Evolutionary conservation across 2,329 filamentous ascomycete genomes (phyloP).

Genomic region (Orbilia quercus): DNA sequence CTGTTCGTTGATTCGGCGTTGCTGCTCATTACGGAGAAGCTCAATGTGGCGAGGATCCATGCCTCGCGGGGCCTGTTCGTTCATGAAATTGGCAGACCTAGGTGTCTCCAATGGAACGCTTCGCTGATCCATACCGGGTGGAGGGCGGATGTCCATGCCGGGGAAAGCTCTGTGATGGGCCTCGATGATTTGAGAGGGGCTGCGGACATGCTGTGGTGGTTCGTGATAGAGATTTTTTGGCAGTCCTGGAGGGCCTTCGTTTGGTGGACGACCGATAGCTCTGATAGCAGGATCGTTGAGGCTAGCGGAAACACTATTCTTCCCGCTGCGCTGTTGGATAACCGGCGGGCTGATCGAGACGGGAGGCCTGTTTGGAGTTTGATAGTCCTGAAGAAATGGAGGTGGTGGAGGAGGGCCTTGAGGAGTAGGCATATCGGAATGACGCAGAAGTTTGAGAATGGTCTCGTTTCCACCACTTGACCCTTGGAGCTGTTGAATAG

Average conservation of each 20-base stretch:
- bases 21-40: constrained; percentile 50
- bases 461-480: constrained; percentile 40
- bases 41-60: constrained; percentile 51
- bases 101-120: constrained; percentile 34
- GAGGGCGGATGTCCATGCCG: constrained; percentile 50
- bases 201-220: constrained; percentile 47
- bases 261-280: constrained; percentile 34
- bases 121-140: constrained; percentile 50
- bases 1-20: constrained; percentile 36
- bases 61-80: constrained; percentile 37
- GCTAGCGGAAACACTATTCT: constrained; percentile 18
- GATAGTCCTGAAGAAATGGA: constrained; percentile 50
- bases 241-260: constrained; percentile 46
- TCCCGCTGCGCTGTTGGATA: constrained; percentile 33
- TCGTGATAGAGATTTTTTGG: constrained; percentile 53
- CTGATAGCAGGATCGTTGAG: constrained; percentile 47
- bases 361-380: constrained; percentile 43
- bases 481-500: constrained; percentile 24
- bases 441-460: constrained; percentile 49
- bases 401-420: constrained; percentile 47
- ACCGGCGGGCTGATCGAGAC: constrained; percentile 47
- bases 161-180: constrained; percentile 45
- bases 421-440: constrained; percentile 54
- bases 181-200: constrained; percentile 52
- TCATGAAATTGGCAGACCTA: constrained; percentile 25